Base-by-base conservation (phyloP, 345 rosid genomes). In the Salix dunnii region DNA sequence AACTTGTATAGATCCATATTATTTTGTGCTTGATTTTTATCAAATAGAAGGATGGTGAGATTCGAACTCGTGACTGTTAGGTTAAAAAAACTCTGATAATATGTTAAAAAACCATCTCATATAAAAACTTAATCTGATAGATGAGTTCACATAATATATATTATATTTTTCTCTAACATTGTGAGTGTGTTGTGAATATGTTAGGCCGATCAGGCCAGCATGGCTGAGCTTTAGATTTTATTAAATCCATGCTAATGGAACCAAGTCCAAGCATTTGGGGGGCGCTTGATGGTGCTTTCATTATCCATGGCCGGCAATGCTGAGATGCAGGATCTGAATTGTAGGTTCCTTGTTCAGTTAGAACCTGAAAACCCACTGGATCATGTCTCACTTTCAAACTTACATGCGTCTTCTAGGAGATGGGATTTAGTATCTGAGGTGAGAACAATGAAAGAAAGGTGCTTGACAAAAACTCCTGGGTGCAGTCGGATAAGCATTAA, bases 221-320 rank as follows among this genome's bases (percentile, higher is more conserved):
- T 61, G 86, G 81, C 65, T 76, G 14, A 27, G 92, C 94, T 65
- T 77, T 90, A 11, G 85, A 81, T 18, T 91, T 89, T 74, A 87
- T 90, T 66, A 82, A 74, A 58, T 71, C 71, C 38, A 91, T 91
- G 92, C 89, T 86, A 17, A 76, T 84, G 75, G 86, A 82, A 81
- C 86, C 94, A 21, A 85, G 88, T 68, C 89, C 94, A 21, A 90
- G 92, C 55, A 79, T 87, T 35, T 91, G 94, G 97, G 94, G 92
- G 2, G 89, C 94, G 77, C 89, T 90, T 76, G 79, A 89, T 28
- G 87, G 82, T 84, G 91, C 91, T 69, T 84, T 91, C 17, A 69
- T 85, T 42, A 65, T 88, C 79, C 92, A 90, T 62, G 97, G 90
- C 80, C 58, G 97, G 90, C 80, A 90, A 89, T 78, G 46, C 61